Evolutionary conservation across 805 yeast species (phyloP).

Genomic region (Danielia reshetovae): DNA sequence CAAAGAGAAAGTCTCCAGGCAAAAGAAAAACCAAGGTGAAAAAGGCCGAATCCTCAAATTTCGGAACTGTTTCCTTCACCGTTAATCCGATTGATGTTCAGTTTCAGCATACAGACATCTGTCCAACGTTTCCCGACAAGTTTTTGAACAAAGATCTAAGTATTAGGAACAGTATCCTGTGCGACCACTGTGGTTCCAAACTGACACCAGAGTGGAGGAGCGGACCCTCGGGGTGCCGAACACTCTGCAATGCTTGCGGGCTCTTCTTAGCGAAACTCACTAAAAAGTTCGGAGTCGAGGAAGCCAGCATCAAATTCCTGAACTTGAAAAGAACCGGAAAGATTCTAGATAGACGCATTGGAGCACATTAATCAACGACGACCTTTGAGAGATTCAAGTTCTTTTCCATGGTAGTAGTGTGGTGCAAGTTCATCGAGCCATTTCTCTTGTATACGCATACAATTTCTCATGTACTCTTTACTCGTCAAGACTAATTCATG

Average conservation of each 20-base stretch:
- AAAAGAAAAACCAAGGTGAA: too few species aligned
- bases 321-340: constrained; percentile 2
- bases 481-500: constrained; percentile 82
- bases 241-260: constrained; percentile 20
- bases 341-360: background rate
- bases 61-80: constrained; percentile 6
- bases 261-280: constrained; percentile 15
- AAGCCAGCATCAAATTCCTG: constrained; percentile 1
- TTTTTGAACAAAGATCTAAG: constrained; percentile 5
- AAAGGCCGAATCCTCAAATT: background rate
- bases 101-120: constrained; percentile 1
- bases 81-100: constrained; percentile 4
- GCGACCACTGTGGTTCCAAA: constrained; percentile 17
- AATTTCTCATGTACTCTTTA: constrained; percentile 83
- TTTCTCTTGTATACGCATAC: constrained; percentile 64
- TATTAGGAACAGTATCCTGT: constrained; percentile 2
- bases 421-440: constrained; percentile 79
- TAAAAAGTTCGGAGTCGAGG: constrained; percentile 7
- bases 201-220: constrained; percentile 20
- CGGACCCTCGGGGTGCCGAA: constrained; percentile 16
- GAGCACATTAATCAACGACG: background rate
- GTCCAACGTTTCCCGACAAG: background rate
- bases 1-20: too few species aligned
- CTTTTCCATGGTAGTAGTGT: constrained; percentile 41
- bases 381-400: constrained; percentile 9